Evolutionary conservation across 257 asterid species (phyloP).

Genomic region (Lithospermum erythrorhizon): DNA sequence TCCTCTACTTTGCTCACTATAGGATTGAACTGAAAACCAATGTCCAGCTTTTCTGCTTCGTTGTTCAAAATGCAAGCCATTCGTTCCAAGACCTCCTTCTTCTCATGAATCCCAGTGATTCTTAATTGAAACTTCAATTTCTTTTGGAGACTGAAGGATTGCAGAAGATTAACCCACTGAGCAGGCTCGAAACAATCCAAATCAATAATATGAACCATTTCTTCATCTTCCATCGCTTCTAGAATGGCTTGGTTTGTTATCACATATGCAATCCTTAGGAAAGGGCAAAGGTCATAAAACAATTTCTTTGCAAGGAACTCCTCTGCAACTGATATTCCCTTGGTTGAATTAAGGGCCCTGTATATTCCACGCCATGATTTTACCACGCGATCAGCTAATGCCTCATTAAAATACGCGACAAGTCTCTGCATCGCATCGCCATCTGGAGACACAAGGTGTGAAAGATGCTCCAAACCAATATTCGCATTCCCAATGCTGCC

Average conservation of each 20-base stretch:
- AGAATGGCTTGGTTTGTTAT: slow-evolving; percentile 62
- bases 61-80: slow-evolving; percentile 36
- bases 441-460: slow-evolving; percentile 55
- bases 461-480: slow-evolving; percentile 46
- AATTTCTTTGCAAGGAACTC: slow-evolving; percentile 25
- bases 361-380: slow-evolving; percentile 56
- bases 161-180: slow-evolving; percentile 55
- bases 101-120: slow-evolving; percentile 52
- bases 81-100: slow-evolving; percentile 42
- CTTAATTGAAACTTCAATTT: slow-evolving; percentile 67
- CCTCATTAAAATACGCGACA: slow-evolving; percentile 55
- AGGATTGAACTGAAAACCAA: slow-evolving; percentile 59
- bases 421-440: slow-evolving; percentile 79
- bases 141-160: slow-evolving; percentile 31
- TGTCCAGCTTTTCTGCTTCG: slow-evolving; percentile 58
- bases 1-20: slow-evolving; percentile 36
- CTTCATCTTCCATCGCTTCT: slow-evolving; percentile 72
- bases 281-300: slow-evolving; percentile 56
- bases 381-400: slow-evolving; percentile 64
- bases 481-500: slow-evolving; percentile 57
- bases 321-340: slow-evolving; percentile 19
- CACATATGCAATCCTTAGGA: slow-evolving; percentile 50
- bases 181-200: slow-evolving; percentile 48
- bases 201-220: slow-evolving; percentile 59
- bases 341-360: slow-evolving; percentile 53